Percentiles rank a stretch among this genome's conserved stretches.
These are phyloP conservation scores for Knoxia roxburghii DNA, from an alignment of 257 asterid species.

Conservation along the genomic window DNA sequence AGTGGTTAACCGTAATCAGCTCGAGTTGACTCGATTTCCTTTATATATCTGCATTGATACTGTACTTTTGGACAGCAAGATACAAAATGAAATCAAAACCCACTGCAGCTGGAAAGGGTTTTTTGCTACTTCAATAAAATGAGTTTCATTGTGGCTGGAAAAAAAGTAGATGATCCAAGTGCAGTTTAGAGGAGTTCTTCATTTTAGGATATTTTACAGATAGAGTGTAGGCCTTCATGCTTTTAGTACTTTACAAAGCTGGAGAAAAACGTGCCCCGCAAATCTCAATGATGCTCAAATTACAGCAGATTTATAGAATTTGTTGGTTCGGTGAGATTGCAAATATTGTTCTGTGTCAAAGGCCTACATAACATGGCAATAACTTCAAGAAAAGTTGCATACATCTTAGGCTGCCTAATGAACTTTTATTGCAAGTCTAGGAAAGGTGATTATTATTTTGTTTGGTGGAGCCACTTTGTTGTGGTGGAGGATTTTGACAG, in stretches of 20 bases:
- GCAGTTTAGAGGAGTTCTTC: not conserved
- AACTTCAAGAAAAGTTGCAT: not conserved
- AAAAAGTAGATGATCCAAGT: not conserved
- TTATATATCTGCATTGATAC: not conserved
- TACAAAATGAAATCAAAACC: not conserved
- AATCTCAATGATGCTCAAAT: not conserved
- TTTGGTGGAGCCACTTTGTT: no score
- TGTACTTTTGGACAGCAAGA: not conserved
- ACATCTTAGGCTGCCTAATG: not conserved
- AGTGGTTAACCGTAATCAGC: no score
- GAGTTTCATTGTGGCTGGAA: conserved; percentile 1
- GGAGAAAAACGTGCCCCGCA: not conserved
- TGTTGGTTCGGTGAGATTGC: not conserved
- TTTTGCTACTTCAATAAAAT: not conserved
- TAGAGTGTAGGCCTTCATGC: not conserved
- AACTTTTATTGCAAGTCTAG: not conserved
- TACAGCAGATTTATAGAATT: not conserved
- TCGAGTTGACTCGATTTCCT: not conserved
- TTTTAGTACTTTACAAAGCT: not conserved
- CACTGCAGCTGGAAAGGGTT: not conserved
- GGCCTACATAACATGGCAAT: not conserved
- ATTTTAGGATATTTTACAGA: not conserved
- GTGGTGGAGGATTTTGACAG: no score
- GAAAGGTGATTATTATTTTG: no score
- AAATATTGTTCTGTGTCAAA: not conserved